phyloP scores from a whole-genome alignment of 441 rosid species.

The Euphorbia schlechtendalii region DNA sequence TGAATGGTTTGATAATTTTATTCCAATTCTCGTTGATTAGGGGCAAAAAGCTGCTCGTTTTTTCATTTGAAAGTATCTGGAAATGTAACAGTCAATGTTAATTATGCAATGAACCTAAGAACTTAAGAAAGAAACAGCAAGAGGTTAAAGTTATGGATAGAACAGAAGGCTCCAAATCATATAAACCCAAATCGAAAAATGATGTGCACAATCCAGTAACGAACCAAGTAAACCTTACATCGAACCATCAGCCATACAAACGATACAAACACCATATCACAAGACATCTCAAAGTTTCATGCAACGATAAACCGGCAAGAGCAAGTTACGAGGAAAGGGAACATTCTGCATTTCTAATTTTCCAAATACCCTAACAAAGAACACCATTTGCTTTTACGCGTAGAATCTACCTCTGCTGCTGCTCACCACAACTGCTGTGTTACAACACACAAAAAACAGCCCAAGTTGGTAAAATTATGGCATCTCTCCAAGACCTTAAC shows the following conservation, averaged over 20 bases:
- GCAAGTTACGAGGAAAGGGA: not conserved
- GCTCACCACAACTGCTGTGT: not conserved
- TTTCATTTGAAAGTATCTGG: no score
- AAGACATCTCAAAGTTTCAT: constrained; percentile 10
- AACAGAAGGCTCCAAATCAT: not conserved
- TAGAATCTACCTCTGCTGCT: constrained; percentile 9
- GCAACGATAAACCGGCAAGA: not conserved
- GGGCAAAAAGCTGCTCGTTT: no score
- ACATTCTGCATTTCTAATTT: constrained; percentile 13
- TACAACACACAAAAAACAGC: constrained; percentile 10
- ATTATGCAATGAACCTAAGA: not conserved
- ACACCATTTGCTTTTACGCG: not conserved
- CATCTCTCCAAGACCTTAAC: not conserved
- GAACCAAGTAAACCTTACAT: not conserved
- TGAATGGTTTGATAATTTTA: no score
- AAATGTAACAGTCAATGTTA: no score
- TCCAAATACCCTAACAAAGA: constrained; percentile 3
- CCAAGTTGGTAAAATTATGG: not conserved
- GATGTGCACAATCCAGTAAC: not conserved
- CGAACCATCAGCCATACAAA: constrained; percentile 7
- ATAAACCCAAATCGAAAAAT: not conserved
- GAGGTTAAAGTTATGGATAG: not conserved
- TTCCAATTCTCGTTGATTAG: no score
- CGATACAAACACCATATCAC: constrained; percentile 1
- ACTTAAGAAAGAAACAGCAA: not conserved